A percentile compares a stretch with the other conserved stretches of the same genome.
phyloP scores from a whole-genome alignment of 805 yeast species.

The Kregervanrija delftensis region DNA sequence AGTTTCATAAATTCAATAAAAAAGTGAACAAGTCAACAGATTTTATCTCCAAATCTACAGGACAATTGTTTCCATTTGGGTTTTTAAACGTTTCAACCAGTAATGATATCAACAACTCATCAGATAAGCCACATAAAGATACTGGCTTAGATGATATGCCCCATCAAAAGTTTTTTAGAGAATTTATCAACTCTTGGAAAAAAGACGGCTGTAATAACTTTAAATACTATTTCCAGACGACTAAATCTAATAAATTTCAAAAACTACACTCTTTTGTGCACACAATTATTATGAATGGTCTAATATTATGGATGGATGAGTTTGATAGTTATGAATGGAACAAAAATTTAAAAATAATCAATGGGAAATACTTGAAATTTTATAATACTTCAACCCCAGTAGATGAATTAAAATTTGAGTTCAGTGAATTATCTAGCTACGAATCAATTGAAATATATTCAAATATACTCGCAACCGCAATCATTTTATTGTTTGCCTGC shows the following conservation, averaged over 20 bases:
- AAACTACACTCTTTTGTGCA: neutral
- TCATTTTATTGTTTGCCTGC: conserved; percentile 1
- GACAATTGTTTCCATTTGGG: conserved; percentile 2
- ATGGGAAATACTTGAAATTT: conserved; percentile 1
- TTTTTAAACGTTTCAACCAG: neutral
- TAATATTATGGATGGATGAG: neutral
- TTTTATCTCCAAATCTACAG: neutral
- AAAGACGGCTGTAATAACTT: conserved; percentile 1
- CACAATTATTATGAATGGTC: neutral
- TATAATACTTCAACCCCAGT: neutral
- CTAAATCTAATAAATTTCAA: neutral
- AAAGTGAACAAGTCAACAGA: neutral
- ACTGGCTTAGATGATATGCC: conserved; percentile 6
- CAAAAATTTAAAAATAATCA: neutral
- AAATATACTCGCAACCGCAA: neutral
- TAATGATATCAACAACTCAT: neutral
- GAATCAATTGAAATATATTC: conserved; percentile 1
- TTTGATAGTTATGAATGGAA: conserved; percentile 1
- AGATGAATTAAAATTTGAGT: neutral
- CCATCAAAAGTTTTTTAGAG: neutral
- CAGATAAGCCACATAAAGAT: neutral
- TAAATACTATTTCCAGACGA: conserved; percentile 1
- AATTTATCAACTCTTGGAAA: neutral
- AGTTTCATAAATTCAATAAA: neutral
- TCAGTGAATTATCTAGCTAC: neutral